Evolutionary conservation across 495 filamentous ascomycete genomes (phyloP).

Genomic region (Poronia punctata): DNA sequence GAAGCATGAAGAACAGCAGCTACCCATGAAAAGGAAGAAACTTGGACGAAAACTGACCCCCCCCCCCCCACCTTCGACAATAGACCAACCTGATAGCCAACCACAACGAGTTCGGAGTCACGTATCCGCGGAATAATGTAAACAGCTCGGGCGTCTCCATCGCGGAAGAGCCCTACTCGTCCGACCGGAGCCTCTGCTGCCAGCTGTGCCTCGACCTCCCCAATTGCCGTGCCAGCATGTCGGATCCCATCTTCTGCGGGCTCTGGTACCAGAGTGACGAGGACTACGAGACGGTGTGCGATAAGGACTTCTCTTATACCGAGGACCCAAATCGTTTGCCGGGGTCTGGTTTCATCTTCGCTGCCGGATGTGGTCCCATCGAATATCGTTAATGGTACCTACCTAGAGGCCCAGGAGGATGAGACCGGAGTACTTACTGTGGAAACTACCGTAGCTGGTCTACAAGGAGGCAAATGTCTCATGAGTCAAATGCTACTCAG

Average conservation of each 20-base stretch:
- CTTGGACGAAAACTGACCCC: not conserved
- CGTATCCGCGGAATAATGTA: conserved; percentile 12
- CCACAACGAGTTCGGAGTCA: conserved; percentile 13
- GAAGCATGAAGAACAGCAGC: not conserved
- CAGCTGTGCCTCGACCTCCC: conserved; percentile 39
- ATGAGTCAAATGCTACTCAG: too few relatives aligned
- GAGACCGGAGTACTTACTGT: too few relatives aligned
- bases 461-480: too few relatives aligned
- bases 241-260: conserved; percentile 40
- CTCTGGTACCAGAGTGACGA: conserved; percentile 27
- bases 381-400: too few relatives aligned
- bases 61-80: too few relatives aligned
- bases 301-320: too few relatives aligned
- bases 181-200: conserved; percentile 15
- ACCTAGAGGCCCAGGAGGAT: too few relatives aligned
- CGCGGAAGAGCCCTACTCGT: conserved; percentile 9
- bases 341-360: too few relatives aligned
- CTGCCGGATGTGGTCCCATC: too few relatives aligned
- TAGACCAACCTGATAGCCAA: conserved; percentile 18
- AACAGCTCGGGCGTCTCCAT: conserved; percentile 18
- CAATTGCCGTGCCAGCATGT: conserved; percentile 50
- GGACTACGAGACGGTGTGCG: conserved; percentile 11
- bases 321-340: too few relatives aligned
- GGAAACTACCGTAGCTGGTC: too few relatives aligned
- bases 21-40: not conserved